These are phyloP conservation scores for Hanseniaspora clermontiae DNA, from an alignment of 805 yeast species.

Conservation along the genomic window DNA sequence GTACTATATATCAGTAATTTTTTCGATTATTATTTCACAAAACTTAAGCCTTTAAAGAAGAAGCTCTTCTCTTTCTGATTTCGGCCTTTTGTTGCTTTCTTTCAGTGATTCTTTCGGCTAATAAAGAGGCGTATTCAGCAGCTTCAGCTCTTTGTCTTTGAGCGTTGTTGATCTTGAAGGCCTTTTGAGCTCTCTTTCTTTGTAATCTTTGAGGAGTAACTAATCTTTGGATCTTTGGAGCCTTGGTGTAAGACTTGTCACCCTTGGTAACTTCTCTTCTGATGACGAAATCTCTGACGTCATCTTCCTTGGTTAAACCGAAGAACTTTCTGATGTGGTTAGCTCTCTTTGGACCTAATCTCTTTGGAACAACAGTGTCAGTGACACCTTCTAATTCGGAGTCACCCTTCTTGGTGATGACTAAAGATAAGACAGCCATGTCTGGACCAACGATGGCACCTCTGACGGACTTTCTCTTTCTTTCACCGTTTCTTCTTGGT, in stretches of 20 bases:
- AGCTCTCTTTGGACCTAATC: conserved; percentile 99
- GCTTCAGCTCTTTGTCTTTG: conserved; percentile 99
- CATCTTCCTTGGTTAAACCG: conserved; percentile 50
- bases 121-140: conserved; percentile 97
- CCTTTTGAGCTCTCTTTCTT: conserved; percentile 94
- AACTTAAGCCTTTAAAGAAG: conserved; percentile 81
- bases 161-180: conserved; percentile 90
- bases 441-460: conserved; percentile 98
- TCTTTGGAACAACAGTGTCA: conserved; percentile 88
- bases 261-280: conserved; percentile 98
- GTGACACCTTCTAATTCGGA: conserved; percentile 91
- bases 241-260: conserved; percentile 98
- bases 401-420: conserved; percentile 95
- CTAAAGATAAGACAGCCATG: conserved; percentile 87
- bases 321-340: conserved; percentile 99
- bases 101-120: conserved; percentile 96
- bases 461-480: conserved; percentile 99
- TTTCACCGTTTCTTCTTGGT: conserved; percentile 98
- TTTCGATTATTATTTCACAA: conserved; percentile 2
- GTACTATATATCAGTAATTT: background rate
- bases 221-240: conserved; percentile 99
- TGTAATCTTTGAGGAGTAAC: conserved; percentile 98
- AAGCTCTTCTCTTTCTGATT: conserved; percentile 99
- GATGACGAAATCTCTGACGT: conserved; percentile 68
- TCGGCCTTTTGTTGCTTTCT: conserved; percentile 98